These are phyloP conservation scores for Ballota nigra DNA, from an alignment of 257 asterid species.

Conservation along the genomic window DNA sequence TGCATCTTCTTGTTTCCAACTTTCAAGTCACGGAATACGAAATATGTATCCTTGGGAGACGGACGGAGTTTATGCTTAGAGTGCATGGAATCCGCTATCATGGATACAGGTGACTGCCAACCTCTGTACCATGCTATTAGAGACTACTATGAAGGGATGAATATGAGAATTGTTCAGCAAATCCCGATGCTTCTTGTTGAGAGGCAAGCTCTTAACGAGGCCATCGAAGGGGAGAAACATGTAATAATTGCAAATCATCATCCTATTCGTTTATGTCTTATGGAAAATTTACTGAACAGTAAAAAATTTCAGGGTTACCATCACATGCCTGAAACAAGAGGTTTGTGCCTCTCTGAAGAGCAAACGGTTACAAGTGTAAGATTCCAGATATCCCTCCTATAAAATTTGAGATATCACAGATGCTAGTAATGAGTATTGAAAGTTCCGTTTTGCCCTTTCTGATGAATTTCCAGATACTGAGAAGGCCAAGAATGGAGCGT, in stretches of 20 bases:
- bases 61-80: slow-evolving; percentile 93
- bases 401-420: background rate
- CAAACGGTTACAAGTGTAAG: slow-evolving; percentile 93
- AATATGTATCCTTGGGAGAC: slow-evolving; percentile 76
- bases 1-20: background rate
- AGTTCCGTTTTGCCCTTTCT: background rate
- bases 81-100: slow-evolving; percentile 95
- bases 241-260: slow-evolving; percentile 33
- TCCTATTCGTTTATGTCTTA: background rate
- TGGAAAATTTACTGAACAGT: background rate
- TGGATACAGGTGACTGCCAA: slow-evolving; percentile 97
- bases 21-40: slow-evolving; percentile 62
- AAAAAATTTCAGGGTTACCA: slow-evolving; percentile 66
- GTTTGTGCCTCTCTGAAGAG: slow-evolving; percentile 96
- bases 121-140: slow-evolving; percentile 88
- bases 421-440: background rate
- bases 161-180: slow-evolving; percentile 89
- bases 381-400: slow-evolving; percentile 6
- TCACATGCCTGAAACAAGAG: slow-evolving; percentile 99
- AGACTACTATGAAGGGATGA: slow-evolving; percentile 96
- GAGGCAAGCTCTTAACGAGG: slow-evolving; percentile 95
- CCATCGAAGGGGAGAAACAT: slow-evolving; percentile 94
- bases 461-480: slow-evolving; percentile 49
- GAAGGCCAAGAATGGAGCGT: slow-evolving; percentile 80
- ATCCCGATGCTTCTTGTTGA: slow-evolving; percentile 97